phyloP scores from a whole-genome alignment of 2,329 filamentous ascomycete species.

The Clonostachys rosea region DNA sequence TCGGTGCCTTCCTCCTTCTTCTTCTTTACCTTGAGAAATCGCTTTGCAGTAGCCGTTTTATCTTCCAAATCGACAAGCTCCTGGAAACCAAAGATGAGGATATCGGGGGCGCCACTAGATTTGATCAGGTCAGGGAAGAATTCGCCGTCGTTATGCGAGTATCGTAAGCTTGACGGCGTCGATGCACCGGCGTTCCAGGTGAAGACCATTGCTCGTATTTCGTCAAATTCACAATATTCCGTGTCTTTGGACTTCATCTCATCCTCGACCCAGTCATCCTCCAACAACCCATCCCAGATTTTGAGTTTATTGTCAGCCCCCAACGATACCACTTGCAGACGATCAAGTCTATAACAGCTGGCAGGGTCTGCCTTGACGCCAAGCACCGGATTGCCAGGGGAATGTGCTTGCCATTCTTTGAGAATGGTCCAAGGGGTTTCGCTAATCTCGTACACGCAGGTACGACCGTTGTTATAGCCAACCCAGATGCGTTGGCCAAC shows the following conservation, averaged over 20 bases:
- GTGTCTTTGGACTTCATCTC: slow-evolving; percentile 82
- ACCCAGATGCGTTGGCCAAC: slow-evolving; percentile 86
- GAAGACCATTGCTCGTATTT: slow-evolving; percentile 74
- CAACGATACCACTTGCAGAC: slow-evolving; percentile 79
- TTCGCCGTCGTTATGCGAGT: slow-evolving; percentile 62
- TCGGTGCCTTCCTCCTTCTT: slow-evolving; percentile 62
- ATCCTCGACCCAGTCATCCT: slow-evolving; percentile 90
- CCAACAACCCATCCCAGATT: slow-evolving; percentile 87
- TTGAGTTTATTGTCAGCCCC: slow-evolving; percentile 82
- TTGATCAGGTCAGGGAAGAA: slow-evolving; percentile 81
- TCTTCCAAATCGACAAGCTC: slow-evolving; percentile 97
- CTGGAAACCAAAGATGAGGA: slow-evolving; percentile 94
- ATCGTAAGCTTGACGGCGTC: slow-evolving; percentile 77
- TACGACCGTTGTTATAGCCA: slow-evolving; percentile 88
- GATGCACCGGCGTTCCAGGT: slow-evolving; percentile 98
- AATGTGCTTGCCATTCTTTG: slow-evolving; percentile 94
- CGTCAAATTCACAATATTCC: slow-evolving; percentile 81
- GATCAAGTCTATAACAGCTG: slow-evolving; percentile 79
- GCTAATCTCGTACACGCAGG: slow-evolving; percentile 85
- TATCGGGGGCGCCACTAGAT: slow-evolving; percentile 75
- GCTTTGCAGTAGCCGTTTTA: slow-evolving; percentile 96
- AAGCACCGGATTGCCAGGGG: slow-evolving; percentile 62
- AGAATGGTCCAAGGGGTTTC: slow-evolving; percentile 81
- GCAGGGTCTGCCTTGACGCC: slow-evolving; percentile 74
- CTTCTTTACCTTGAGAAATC: slow-evolving; percentile 86